Conservation (phyloP, 495 filamentous ascomycete species). For the Peziza echinospora region DNA sequence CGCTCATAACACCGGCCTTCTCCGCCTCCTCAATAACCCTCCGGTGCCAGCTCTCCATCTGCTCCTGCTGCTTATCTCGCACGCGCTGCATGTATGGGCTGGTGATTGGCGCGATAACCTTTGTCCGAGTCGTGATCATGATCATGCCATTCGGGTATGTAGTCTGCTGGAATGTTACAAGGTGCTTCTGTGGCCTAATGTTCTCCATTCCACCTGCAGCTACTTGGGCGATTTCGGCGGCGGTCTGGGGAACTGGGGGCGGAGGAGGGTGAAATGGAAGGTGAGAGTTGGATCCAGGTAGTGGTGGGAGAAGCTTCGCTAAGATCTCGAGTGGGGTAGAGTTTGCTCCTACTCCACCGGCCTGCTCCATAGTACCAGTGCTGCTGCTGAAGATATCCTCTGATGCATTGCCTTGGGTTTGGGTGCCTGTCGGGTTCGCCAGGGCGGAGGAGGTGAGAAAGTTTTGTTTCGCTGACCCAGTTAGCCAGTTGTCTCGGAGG, state of each 20-base stretch:
- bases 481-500: neutral
- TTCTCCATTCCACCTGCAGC: conserved; percentile 34
- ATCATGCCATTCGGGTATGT: neutral
- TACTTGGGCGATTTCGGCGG: conserved; percentile 43
- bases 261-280: conserved; percentile 63
- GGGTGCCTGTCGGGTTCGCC: neutral
- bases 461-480: neutral
- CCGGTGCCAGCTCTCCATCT: conserved; percentile 17
- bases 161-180: conserved; percentile 8
- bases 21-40: conserved; percentile 28
- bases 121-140: neutral
- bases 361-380: no score
- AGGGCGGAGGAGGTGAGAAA: neutral
- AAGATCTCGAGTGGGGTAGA: no score
- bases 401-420: neutral
- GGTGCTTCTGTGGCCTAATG: conserved; percentile 5
- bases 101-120: neutral
- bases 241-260: conserved; percentile 37
- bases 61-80: neutral
- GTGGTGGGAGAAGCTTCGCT: neutral
- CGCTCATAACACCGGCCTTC: conserved; percentile 21
- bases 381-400: neutral
- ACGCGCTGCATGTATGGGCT: conserved; percentile 22
- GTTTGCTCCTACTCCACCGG: no score
- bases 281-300: conserved; percentile 10